These are phyloP conservation scores for Myrmaecium sp. DNA, from an alignment of 2,329 filamentous ascomycete species.

Conservation along the genomic window DNA sequence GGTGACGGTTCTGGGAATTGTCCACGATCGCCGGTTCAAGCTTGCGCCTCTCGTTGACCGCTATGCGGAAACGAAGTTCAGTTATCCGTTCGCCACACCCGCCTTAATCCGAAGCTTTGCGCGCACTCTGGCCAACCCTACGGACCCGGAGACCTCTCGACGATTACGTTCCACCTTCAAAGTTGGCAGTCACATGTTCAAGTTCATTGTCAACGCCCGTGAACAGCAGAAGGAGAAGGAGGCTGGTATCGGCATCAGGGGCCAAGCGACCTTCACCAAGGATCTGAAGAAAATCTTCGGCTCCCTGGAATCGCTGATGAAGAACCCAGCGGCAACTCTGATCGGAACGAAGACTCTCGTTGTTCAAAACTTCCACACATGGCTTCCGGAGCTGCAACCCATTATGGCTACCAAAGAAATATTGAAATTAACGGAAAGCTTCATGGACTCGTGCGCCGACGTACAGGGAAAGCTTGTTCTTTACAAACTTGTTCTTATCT, in stretches of 20 bases:
- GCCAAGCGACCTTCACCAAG: conserved; percentile 58
- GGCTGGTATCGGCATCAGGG: conserved; percentile 68
- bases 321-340: conserved; percentile 64
- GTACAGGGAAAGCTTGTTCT: conserved; percentile 84
- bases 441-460: conserved; percentile 75
- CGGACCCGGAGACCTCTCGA: conserved; percentile 66
- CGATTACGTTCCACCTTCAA: conserved; percentile 86
- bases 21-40: conserved; percentile 88
- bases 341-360: conserved; percentile 90
- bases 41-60: conserved; percentile 78
- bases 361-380: conserved; percentile 91
- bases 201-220: conserved; percentile 82
- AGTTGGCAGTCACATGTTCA: conserved; percentile 80
- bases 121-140: conserved; percentile 63
- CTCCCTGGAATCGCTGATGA: conserved; percentile 77
- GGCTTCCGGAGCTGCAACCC: conserved; percentile 78
- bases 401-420: conserved; percentile 71
- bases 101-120: conserved; percentile 79
- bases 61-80: conserved; percentile 77
- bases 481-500: conserved; percentile 82
- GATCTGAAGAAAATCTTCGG: conserved; percentile 81
- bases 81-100: conserved; percentile 81
- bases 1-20: conserved; percentile 79
- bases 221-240: conserved; percentile 81
- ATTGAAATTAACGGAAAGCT: conserved; percentile 76